Conservation (phyloP, 805 yeast genomes). For the Debaryomyces castellii region DNA sequence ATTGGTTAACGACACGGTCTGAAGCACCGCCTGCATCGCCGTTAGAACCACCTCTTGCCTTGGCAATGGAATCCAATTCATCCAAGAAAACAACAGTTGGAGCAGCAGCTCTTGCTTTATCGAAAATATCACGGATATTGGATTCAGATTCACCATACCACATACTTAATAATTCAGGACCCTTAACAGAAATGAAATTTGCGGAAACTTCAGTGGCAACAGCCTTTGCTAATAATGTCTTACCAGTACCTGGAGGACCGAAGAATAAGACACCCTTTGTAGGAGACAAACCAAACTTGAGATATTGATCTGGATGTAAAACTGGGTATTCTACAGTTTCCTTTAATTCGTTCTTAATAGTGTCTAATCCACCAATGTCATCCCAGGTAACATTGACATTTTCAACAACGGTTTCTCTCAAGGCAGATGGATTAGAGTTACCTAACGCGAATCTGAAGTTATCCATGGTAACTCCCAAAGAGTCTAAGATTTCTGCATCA, state of each 20-base stretch:
- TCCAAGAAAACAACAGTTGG: slow-evolving; percentile 98
- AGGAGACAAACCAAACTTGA: slow-evolving; percentile 96
- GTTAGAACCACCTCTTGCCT: slow-evolving; percentile 86
- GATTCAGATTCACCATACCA: slow-evolving; percentile 99
- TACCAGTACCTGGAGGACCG: slow-evolving; percentile 99
- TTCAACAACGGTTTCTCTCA: slow-evolving; percentile 99
- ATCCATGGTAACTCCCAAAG: slow-evolving; percentile 98
- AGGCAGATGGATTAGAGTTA: slow-evolving; percentile 96
- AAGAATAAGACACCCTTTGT: slow-evolving; percentile 97
- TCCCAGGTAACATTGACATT: slow-evolving; percentile 99
- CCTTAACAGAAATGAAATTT: slow-evolving; percentile 94
- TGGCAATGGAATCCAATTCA: slow-evolving; percentile 97
- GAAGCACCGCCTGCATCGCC: slow-evolving; percentile 98
- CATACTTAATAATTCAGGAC: slow-evolving; percentile 96
- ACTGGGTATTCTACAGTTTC: slow-evolving; percentile 99
- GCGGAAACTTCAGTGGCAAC: slow-evolving; percentile 99
- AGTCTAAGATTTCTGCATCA: slow-evolving; percentile 94
- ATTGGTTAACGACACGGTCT: slow-evolving; percentile 93
- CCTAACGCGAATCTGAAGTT: slow-evolving; percentile 97
- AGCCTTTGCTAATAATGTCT: slow-evolving; percentile 96
- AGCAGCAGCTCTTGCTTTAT: slow-evolving; percentile 98
- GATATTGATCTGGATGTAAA: slow-evolving; percentile 96
- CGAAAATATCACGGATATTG: slow-evolving; percentile 95
- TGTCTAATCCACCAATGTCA: slow-evolving; percentile 98
- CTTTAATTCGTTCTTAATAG: slow-evolving; percentile 92